Conservation (phyloP, 116 monocot genomes). For the Posidonia oceanica region DNA sequence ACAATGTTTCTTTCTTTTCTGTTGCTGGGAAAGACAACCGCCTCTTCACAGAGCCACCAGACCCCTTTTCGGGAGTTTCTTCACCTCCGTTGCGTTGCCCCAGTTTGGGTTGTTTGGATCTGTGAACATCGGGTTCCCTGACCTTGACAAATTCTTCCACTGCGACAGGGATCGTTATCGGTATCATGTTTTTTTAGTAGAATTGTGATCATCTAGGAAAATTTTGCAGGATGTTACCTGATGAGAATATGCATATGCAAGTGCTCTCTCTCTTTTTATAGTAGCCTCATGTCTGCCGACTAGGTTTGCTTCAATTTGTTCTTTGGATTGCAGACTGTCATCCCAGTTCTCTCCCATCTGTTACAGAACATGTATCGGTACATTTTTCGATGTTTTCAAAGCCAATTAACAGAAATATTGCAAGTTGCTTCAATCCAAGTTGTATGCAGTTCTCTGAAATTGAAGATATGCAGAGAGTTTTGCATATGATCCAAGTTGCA, state of each 20-base stretch:
- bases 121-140: constrained; percentile 54
- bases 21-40: constrained; percentile 44
- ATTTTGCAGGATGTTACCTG: constrained; percentile 30
- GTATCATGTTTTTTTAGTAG: neutral
- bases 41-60: constrained; percentile 39
- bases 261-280: constrained; percentile 72
- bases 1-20: constrained; percentile 12
- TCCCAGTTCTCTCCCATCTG: constrained; percentile 84
- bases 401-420: no score
- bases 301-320: constrained; percentile 61
- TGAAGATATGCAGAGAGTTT: no score
- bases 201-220: no score
- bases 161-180: neutral
- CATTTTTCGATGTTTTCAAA: no score
- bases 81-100: constrained; percentile 37
- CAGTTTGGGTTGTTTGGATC: constrained; percentile 71
- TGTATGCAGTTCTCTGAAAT: no score
- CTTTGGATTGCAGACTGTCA: constrained; percentile 70
- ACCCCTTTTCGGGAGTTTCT: constrained; percentile 24
- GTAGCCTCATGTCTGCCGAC: constrained; percentile 69
- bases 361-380: neutral
- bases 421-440: no score
- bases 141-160: constrained; percentile 38
- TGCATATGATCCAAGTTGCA: no score
- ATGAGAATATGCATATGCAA: constrained; percentile 91